Evolutionary conservation across 805 yeast genomes (phyloP).

Genomic region (Schizosaccharomyces pombe): DNA sequence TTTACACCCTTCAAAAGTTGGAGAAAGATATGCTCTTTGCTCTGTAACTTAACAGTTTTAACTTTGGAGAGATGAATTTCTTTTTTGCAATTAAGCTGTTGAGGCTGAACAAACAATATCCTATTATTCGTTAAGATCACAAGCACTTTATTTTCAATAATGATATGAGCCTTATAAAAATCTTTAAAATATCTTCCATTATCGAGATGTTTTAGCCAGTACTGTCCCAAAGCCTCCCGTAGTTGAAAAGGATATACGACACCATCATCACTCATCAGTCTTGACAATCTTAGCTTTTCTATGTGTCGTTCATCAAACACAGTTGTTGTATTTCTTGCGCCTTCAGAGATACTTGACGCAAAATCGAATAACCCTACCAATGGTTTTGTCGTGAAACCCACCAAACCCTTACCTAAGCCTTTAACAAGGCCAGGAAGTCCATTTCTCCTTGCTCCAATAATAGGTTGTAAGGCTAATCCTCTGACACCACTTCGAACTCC

Average conservation of each 20-base stretch:
- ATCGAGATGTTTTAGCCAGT: slow-evolving; percentile 61
- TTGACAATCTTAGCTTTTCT: slow-evolving; percentile 59
- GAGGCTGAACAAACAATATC: slow-evolving; percentile 44
- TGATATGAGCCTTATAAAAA: slow-evolving; percentile 61
- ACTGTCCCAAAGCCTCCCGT: slow-evolving; percentile 83
- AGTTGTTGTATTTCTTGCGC: slow-evolving; percentile 77
- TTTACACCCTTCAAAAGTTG: neutral
- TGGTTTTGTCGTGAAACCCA: slow-evolving; percentile 89
- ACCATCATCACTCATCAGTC: slow-evolving; percentile 48
- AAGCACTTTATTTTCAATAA: slow-evolving; percentile 55
- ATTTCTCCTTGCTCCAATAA: slow-evolving; percentile 66
- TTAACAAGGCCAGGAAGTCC: slow-evolving; percentile 84
- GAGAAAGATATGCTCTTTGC: neutral
- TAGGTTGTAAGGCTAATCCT: slow-evolving; percentile 78
- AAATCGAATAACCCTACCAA: slow-evolving; percentile 86
- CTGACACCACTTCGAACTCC: slow-evolving; percentile 70
- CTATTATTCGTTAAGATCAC: slow-evolving; percentile 52
- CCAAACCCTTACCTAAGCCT: slow-evolving; percentile 84
- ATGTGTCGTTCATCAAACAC: slow-evolving; percentile 61
- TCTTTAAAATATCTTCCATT: slow-evolving; percentile 60
- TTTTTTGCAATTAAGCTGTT: slow-evolving; percentile 17
- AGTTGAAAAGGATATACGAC: slow-evolving; percentile 52
- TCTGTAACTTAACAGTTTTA: neutral
- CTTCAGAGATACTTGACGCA: slow-evolving; percentile 81
- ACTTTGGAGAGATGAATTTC: neutral